These are phyloP conservation scores for Vanilla planifolia DNA, from an alignment of 106 monocot species.

Conservation along the genomic window DNA sequence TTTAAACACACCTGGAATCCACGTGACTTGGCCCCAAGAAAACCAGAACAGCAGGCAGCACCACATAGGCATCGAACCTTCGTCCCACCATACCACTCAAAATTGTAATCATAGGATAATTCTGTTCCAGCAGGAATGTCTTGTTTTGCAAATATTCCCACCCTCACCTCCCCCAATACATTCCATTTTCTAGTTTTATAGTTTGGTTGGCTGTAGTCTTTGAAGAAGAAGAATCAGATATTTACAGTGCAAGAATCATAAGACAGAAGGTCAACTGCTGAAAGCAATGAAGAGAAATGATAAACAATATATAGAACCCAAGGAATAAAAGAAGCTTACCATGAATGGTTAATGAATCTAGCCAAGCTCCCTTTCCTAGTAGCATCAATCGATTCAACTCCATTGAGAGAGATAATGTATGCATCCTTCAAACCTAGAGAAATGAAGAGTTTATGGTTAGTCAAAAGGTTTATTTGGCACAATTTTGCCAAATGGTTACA, in stretches of 20 bases:
- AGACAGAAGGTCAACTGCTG: background rate
- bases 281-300: background rate
- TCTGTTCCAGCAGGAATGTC: constrained; percentile 82
- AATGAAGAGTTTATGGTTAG: background rate
- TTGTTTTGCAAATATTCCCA: constrained; percentile 96
- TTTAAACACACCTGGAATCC: constrained; percentile 71
- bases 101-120: constrained; percentile 89
- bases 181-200: constrained; percentile 98
- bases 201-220: constrained; percentile 81
- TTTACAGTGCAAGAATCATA: background rate
- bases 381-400: constrained; percentile 87
- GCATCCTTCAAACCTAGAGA: constrained; percentile 82
- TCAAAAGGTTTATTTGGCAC: too few relatives aligned
- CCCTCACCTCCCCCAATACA: constrained; percentile 81
- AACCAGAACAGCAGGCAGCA: constrained; percentile 82
- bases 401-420: constrained; percentile 77
- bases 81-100: constrained; percentile 95
- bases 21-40: constrained; percentile 96
- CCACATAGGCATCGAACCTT: constrained; percentile 93
- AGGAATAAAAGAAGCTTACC: constrained; percentile 68
- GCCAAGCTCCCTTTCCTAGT: constrained; percentile 89
- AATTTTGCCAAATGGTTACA: too few relatives aligned
- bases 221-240: constrained; percentile 33
- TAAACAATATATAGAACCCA: background rate
- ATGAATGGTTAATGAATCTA: constrained; percentile 96